Conservation (phyloP, 2,329 filamentous ascomycete genomes). For the Parastagonospora nodorum region DNA sequence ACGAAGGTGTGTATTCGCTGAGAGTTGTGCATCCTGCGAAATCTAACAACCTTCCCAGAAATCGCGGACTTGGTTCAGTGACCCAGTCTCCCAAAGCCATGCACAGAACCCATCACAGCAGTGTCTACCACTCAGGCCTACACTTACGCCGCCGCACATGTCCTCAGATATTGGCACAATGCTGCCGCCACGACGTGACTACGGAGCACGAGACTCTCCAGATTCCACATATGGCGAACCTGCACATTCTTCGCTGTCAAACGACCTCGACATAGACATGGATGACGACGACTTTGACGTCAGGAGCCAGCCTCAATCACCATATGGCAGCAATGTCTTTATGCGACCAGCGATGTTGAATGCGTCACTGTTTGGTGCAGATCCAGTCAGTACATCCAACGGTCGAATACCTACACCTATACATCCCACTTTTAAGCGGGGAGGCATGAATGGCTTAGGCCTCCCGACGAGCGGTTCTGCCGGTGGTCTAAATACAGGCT, state of each 20-base stretch:
- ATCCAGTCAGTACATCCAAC: slow-evolving; percentile 19
- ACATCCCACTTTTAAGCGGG: slow-evolving; percentile 42
- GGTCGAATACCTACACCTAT: slow-evolving; percentile 49
- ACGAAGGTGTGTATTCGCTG: slow-evolving; percentile 30
- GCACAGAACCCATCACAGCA: slow-evolving; percentile 21
- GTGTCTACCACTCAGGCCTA: slow-evolving; percentile 28
- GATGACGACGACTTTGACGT: slow-evolving; percentile 42
- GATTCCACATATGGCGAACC: slow-evolving; percentile 25
- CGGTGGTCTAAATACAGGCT: slow-evolving; percentile 24
- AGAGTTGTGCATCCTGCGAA: slow-evolving; percentile 12
- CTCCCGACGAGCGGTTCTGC: slow-evolving; percentile 38
- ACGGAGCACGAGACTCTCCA: slow-evolving; percentile 33
- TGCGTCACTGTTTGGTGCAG: slow-evolving; percentile 30
- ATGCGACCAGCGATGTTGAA: slow-evolving; percentile 43
- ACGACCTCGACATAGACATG: slow-evolving; percentile 45
- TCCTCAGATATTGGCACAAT: slow-evolving; percentile 33
- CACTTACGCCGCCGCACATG: slow-evolving; percentile 34
- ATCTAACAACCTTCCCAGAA: slow-evolving; percentile 28
- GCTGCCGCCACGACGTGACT: slow-evolving; percentile 38
- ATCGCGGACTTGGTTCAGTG: slow-evolving; percentile 30
- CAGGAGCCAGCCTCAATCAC: slow-evolving; percentile 44
- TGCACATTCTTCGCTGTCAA: slow-evolving; percentile 25
- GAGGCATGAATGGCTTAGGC: slow-evolving; percentile 31
- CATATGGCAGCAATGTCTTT: slow-evolving; percentile 32
- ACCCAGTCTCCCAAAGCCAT: slow-evolving; percentile 23